Percentiles rank a stretch among this genome's conserved stretches.
Conservation (phyloP, 2,329 filamentous ascomycete species). For the Leptosphaerulina australis region DNA sequence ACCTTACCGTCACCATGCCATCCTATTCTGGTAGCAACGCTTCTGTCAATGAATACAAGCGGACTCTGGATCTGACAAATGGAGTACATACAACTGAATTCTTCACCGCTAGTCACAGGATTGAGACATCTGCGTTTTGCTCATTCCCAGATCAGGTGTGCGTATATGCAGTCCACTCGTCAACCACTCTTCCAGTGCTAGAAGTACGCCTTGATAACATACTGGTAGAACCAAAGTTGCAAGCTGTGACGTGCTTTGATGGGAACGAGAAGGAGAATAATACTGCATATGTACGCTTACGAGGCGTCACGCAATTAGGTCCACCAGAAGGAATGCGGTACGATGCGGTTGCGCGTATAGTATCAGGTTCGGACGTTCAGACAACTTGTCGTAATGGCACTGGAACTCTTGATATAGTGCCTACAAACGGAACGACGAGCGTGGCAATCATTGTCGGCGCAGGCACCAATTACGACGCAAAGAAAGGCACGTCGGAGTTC, state of each 20-base stretch:
- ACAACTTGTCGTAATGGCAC: conserved; percentile 18
- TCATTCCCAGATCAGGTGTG: conserved; percentile 53
- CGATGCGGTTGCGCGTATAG: conserved; percentile 46
- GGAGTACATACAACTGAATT: conserved; percentile 49
- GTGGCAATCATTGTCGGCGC: conserved; percentile 53
- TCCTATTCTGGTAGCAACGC: conserved; percentile 24
- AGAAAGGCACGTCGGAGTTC: conserved; percentile 53
- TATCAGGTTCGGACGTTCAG: conserved; percentile 22
- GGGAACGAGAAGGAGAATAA: conserved; percentile 37
- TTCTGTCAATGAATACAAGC: conserved; percentile 42
- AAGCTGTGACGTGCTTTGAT: conserved; percentile 43
- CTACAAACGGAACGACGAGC: conserved; percentile 23
- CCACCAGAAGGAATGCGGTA: conserved; percentile 55
- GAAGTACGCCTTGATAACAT: conserved; percentile 53
- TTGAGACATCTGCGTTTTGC: conserved; percentile 54
- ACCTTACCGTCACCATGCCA: conserved; percentile 52
- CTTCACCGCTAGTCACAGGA: conserved; percentile 35
- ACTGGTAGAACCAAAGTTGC: conserved; percentile 38
- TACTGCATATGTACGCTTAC: conserved; percentile 31
- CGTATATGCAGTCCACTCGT: conserved; percentile 46
- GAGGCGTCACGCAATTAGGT: conserved; percentile 48
- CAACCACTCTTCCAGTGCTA: conserved; percentile 50
- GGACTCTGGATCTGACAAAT: conserved; percentile 53
- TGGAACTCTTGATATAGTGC: conserved; percentile 16
- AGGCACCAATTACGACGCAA: conserved; percentile 59